phyloP scores from a whole-genome alignment of 2,329 filamentous ascomycete species.

The Alternaria incomplexa region DNA sequence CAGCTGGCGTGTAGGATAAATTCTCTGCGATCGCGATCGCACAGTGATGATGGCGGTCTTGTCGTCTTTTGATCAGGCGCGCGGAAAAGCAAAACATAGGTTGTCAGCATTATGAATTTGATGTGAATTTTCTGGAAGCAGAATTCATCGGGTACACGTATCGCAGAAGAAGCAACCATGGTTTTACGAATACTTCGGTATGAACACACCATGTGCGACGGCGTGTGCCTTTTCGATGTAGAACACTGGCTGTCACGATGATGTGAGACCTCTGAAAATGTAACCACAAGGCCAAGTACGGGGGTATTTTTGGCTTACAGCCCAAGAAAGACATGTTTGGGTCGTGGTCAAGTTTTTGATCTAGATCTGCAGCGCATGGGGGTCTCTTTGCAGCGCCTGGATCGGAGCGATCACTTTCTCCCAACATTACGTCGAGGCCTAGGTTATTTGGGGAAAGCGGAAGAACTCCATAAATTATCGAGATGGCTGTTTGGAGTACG shows the following conservation, averaged over 20 bases:
- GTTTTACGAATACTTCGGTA: neutral
- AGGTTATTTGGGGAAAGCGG: neutral
- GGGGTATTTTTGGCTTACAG: neutral
- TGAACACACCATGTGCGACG: neutral
- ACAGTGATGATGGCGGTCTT: neutral
- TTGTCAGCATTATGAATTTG: neutral
- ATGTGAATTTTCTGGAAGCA: neutral
- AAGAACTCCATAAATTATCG: neutral
- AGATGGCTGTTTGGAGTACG: neutral
- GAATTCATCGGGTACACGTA: neutral
- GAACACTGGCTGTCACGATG: neutral
- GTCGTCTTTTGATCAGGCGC: neutral
- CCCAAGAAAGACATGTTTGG: neutral
- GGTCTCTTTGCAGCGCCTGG: neutral
- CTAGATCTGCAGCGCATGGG: neutral
- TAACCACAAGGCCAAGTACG: rapidly evolving
- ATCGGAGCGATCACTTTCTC: neutral
- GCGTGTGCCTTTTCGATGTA: neutral
- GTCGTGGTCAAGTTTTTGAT: neutral
- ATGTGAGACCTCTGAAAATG: neutral
- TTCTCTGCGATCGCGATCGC: neutral
- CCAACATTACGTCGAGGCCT: too few relatives aligned
- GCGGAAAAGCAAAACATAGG: neutral
- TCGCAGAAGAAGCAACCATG: neutral
- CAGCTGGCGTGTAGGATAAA: neutral